Evolutionary conservation across 176 grass and related monocot species (phyloP).

Genomic region (Dendrocalamus sinicus): DNA sequence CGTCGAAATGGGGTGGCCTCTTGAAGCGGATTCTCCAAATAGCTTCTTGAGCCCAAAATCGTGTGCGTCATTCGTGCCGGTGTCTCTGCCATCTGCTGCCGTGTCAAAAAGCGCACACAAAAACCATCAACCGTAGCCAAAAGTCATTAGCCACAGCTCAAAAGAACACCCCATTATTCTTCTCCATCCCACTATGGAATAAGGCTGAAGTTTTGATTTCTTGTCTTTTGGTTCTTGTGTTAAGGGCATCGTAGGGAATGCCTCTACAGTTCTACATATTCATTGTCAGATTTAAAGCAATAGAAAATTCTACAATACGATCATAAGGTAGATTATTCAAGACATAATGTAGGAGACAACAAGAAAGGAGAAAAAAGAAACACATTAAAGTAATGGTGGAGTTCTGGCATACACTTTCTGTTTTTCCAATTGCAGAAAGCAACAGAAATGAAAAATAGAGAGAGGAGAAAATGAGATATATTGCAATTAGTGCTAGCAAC

Average conservation of each 20-base stretch:
- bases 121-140: too few species aligned
- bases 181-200: conserved; percentile 1
- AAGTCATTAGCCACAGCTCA: too few species aligned
- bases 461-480: conserved; percentile 18
- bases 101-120: too few species aligned
- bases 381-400: background rate
- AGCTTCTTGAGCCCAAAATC: too few species aligned
- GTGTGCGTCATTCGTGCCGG: too few species aligned
- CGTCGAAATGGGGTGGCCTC: too few species aligned
- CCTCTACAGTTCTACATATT: background rate
- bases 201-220: background rate
- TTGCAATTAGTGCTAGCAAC: background rate
- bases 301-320: conserved; percentile 1
- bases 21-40: too few species aligned
- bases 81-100: too few species aligned
- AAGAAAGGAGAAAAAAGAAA: conserved; percentile 19
- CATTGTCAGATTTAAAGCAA: background rate
- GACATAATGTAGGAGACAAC: background rate
- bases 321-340: background rate
- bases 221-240: conserved; percentile 9
- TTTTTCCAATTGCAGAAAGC: conserved; percentile 8
- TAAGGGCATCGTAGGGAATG: background rate
- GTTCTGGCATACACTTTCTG: background rate
- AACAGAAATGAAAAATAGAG: background rate
- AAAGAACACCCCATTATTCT: background rate